phyloP scores from a whole-genome alignment of 1,284 basidiomycete species.

The Apiotrichum mycotoxinovorans region DNA sequence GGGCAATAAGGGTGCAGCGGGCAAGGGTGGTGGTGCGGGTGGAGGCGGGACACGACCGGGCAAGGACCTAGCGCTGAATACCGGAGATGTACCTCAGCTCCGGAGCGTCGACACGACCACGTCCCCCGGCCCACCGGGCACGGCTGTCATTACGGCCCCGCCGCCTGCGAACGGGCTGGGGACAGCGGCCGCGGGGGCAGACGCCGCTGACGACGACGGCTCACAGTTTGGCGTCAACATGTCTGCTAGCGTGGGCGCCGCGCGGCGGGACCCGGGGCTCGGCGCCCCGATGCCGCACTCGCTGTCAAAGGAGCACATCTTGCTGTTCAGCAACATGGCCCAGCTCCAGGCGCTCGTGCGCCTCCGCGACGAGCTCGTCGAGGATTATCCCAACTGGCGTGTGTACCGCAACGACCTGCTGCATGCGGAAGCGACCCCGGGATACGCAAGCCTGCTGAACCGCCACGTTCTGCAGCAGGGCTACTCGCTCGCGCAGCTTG shows the following conservation, averaged over 20 bases:
- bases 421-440: neutral
- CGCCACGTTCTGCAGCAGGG: neutral
- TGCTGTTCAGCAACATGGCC: conserved; percentile 1
- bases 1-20: too few relatives aligned
- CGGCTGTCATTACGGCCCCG: too few relatives aligned
- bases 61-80: too few relatives aligned
- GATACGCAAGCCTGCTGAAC: neutral
- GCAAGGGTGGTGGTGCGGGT: too few relatives aligned
- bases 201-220: too few relatives aligned
- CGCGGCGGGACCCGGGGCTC: neutral
- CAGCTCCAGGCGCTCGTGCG: neutral
- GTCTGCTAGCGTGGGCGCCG: neutral
- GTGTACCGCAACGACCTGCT: neutral
- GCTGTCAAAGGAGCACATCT: neutral
- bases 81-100: too few relatives aligned
- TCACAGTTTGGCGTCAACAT: neutral
- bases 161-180: too few relatives aligned
- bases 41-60: too few relatives aligned
- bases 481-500: neutral
- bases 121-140: too few relatives aligned
- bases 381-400: conserved; percentile 5
- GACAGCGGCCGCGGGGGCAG: too few relatives aligned
- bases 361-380: neutral
- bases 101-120: too few relatives aligned
- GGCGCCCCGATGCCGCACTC: neutral